These are phyloP conservation scores for Vitis riparia DNA, from an alignment of 164 flowering plant genomes.

Conservation along the genomic window DNA sequence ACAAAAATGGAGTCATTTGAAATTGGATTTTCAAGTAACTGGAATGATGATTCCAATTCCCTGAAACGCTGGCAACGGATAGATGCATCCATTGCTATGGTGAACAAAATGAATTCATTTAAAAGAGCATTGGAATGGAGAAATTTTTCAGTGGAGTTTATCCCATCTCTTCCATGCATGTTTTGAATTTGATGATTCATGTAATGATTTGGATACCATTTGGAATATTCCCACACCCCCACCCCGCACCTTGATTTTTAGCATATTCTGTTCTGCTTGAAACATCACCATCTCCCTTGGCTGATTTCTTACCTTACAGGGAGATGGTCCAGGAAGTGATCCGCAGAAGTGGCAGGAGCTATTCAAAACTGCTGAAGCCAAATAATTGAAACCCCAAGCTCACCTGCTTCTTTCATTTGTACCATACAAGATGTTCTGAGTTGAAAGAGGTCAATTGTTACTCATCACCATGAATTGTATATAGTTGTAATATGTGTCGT, in stretches of 20 bases:
- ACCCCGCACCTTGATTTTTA: neutral
- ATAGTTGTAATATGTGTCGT: neutral
- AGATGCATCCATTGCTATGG: no score
- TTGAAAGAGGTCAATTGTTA: neutral
- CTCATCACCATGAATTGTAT: neutral
- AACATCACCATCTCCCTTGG: neutral
- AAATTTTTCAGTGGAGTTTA: no score
- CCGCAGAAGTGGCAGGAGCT: constrained; percentile 70
- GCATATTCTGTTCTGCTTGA: neutral
- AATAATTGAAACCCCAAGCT: constrained; percentile 9
- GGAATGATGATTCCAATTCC: no score
- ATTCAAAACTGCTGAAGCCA: constrained; percentile 51
- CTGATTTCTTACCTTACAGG: constrained; percentile 44
- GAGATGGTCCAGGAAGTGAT: constrained; percentile 88
- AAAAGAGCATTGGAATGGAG: no score
- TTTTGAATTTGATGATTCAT: no score
- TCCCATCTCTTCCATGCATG: no score
- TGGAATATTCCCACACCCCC: no score
- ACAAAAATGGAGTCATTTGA: no score
- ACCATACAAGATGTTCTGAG: neutral
- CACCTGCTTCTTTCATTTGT: neutral
- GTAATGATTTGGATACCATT: no score
- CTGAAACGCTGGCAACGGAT: no score
- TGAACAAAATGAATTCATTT: no score
- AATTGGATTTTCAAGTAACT: no score